Conservation (phyloP, 306 rosid species). For the Cucurbita maxima region DNA sequence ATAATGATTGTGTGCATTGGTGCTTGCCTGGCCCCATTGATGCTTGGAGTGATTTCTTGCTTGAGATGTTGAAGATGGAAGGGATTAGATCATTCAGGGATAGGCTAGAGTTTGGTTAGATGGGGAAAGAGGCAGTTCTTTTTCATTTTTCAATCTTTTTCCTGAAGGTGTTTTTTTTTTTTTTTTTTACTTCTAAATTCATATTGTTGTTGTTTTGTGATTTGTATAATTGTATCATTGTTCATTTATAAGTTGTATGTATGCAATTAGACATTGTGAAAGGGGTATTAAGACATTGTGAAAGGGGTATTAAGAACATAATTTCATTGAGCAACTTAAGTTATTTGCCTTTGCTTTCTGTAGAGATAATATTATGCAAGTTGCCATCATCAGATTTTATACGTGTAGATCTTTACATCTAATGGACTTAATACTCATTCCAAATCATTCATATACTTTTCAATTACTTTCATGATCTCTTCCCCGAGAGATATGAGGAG, state of each 20-base stretch:
- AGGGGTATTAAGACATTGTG: not conserved
- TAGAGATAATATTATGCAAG: too few species aligned
- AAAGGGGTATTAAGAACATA: not conserved
- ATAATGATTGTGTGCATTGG: constrained; percentile 91
- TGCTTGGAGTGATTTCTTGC: constrained; percentile 57
- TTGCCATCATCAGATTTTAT: too few species aligned
- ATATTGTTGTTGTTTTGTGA: not conserved
- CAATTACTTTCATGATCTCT: too few species aligned
- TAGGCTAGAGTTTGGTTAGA: constrained; percentile 17
- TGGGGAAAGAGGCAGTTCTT: not conserved
- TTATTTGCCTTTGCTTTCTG: too few species aligned
- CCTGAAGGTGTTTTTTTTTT: not conserved
- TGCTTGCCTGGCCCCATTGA: constrained; percentile 82
- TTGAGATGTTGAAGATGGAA: constrained; percentile 72
- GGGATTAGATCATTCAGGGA: constrained; percentile 44
- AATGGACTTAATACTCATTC: too few species aligned
- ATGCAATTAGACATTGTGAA: not conserved
- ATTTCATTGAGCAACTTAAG: not conserved
- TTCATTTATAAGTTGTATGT: not conserved
- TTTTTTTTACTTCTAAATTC: not conserved
- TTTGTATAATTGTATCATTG: not conserved
- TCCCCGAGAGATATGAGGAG: too few species aligned
- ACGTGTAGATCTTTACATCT: too few species aligned
- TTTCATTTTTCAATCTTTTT: not conserved
- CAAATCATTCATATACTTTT: too few species aligned